phyloP scores from a whole-genome alignment of 345 rosid genomes.

The Rhodamnia rubescens region DNA sequence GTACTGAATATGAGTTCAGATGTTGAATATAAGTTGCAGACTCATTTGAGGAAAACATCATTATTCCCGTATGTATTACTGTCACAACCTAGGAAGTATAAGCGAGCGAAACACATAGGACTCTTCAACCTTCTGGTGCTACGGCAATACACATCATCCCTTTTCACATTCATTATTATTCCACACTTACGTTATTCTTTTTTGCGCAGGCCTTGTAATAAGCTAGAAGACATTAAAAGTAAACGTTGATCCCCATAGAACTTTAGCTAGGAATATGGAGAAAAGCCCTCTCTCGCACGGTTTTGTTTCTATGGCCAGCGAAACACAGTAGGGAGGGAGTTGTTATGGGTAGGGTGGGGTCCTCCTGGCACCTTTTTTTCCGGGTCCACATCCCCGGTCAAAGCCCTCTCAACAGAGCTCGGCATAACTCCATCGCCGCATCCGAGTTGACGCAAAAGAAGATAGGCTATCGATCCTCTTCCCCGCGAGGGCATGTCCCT shows the following conservation, averaged over 20 bases:
- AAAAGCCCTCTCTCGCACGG: background rate
- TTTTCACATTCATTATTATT: background rate
- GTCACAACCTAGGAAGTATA: too few species aligned
- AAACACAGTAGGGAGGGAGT: background rate
- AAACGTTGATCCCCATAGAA: background rate
- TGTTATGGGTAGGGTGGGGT: background rate
- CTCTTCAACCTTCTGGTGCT: background rate
- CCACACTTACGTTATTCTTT: background rate
- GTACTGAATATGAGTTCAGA: too few species aligned
- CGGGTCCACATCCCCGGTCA: background rate
- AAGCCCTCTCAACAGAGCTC: background rate
- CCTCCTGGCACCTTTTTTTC: background rate
- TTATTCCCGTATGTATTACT: too few species aligned
- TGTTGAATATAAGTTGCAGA: too few species aligned
- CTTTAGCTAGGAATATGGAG: background rate
- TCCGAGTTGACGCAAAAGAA: background rate
- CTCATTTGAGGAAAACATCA: too few species aligned
- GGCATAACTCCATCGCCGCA: background rate
- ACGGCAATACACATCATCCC: background rate
- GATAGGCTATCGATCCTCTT: background rate
- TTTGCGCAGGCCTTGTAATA: background rate
- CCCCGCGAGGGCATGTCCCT: background rate
- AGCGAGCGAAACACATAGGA: background rate
- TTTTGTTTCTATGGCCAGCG: background rate
- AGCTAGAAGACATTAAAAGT: background rate